Conservation (phyloP, 2,329 filamentous ascomycete species). For the Drechslerella stenobrocha region DNA sequence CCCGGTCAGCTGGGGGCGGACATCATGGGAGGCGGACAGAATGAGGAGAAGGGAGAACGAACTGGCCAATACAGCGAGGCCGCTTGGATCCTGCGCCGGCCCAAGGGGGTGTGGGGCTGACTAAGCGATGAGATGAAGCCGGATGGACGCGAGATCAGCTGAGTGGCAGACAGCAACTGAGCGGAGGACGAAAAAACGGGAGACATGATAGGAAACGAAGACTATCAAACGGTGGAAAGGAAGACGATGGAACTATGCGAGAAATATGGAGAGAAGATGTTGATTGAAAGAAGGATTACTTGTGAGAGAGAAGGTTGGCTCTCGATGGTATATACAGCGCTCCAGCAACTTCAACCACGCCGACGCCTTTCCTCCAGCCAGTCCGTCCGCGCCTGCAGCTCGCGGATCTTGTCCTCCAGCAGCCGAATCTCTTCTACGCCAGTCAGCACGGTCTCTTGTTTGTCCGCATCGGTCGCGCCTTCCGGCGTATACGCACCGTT, state of each 20-base stretch:
- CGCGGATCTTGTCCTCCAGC: slow-evolving; percentile 29
- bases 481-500: slow-evolving; percentile 59
- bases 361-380: slow-evolving; percentile 17
- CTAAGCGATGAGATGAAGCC: not conserved
- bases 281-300: not conserved
- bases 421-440: slow-evolving; percentile 30
- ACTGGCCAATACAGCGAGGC: not conserved
- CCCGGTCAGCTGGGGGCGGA: too few relatives aligned
- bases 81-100: not conserved
- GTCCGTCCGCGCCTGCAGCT: slow-evolving; percentile 13
- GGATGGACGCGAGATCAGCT: not conserved
- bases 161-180: not conserved
- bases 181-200: too few relatives aligned
- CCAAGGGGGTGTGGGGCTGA: not conserved
- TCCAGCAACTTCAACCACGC: not conserved
- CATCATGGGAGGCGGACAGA: not conserved
- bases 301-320: not conserved
- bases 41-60: not conserved
- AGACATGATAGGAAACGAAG: not conserved
- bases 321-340: not conserved
- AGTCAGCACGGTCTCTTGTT: slow-evolving; percentile 3
- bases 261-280: not conserved
- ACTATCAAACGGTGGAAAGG: too few relatives aligned
- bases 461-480: not conserved
- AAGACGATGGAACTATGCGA: not conserved